These are phyloP conservation scores for Lathyrus tuberosus DNA, from an alignment of 306 rosid genomes.

Conservation along the genomic window DNA sequence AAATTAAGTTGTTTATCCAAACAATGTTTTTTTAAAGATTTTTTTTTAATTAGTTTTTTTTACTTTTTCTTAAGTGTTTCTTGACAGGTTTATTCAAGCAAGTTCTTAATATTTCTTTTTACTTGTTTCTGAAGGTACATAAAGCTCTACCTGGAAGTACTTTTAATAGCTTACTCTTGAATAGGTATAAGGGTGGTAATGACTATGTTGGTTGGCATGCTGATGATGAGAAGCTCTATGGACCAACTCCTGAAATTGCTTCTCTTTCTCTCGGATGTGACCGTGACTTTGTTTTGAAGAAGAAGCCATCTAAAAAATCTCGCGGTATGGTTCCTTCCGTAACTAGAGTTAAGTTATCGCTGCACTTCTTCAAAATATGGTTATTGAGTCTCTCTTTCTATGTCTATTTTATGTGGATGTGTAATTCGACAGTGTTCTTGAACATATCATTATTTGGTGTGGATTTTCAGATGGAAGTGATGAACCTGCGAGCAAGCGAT, in stretches of 20 bases:
- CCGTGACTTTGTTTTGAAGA: slow-evolving; percentile 84
- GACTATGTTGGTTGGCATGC: slow-evolving; percentile 96
- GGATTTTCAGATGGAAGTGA: slow-evolving; percentile 47
- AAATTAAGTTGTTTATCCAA: no score
- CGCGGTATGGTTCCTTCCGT: slow-evolving; percentile 48
- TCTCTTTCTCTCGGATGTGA: slow-evolving; percentile 86
- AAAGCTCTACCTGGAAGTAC: slow-evolving; percentile 87
- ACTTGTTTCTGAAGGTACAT: slow-evolving; percentile 62
- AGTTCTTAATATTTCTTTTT: slow-evolving; percentile 4
- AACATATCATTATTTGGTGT: slow-evolving; percentile 33
- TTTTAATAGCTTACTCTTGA: slow-evolving; percentile 86
- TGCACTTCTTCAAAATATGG: slow-evolving; percentile 5
- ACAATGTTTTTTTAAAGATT: no score
- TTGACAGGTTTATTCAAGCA: not conserved
- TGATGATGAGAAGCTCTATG: slow-evolving; percentile 92
- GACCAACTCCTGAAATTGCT: slow-evolving; percentile 81
- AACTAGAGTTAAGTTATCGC: not conserved
- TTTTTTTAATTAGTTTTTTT: no score
- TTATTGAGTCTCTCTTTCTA: slow-evolving; percentile 1
- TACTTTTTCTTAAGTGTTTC: not conserved
- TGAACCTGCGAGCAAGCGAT: slow-evolving; percentile 65
- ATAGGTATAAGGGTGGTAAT: slow-evolving; percentile 84
- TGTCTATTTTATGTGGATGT: no score
- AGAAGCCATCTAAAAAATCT: slow-evolving; percentile 55
- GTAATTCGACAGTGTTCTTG: slow-evolving; percentile 6